phyloP scores from a whole-genome alignment of 225 moss, liverwort and hornwort species.

The Polytrichum formosum region DNA sequence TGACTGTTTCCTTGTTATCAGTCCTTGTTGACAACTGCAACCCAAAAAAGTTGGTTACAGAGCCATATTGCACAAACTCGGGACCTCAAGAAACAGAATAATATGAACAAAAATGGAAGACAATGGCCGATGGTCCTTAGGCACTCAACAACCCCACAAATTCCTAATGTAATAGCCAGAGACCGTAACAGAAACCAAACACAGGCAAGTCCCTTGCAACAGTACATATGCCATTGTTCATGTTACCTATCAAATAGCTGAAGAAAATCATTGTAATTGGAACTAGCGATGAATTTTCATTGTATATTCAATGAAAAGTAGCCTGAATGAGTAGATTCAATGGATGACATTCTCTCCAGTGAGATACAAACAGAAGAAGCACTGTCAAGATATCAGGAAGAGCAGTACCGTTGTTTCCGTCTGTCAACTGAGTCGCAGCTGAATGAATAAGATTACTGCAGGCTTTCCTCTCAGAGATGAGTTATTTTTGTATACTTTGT shows the following conservation, averaged over 20 bases:
- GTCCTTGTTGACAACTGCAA: constrained; percentile 1
- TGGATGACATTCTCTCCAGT: too few relatives aligned
- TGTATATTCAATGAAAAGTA: not conserved
- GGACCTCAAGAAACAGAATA: not conserved
- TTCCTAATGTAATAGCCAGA: not conserved
- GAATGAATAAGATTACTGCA: not conserved
- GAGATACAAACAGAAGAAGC: not conserved
- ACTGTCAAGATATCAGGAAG: not conserved
- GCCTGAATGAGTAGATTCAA: not conserved
- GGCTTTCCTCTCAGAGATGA: not conserved
- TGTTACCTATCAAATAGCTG: not conserved
- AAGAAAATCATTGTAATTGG: not conserved
- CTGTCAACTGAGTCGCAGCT: not conserved
- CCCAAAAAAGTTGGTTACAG: not conserved
- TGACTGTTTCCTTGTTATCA: not conserved
- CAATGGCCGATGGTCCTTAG: not conserved
- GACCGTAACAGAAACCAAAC: too few relatives aligned
- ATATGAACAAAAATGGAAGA: not conserved
- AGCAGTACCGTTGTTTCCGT: not conserved
- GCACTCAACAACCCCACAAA: not conserved
- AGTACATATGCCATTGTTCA: not conserved
- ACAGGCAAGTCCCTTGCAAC: not conserved
- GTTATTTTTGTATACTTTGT: not conserved
- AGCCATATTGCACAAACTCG: not conserved
- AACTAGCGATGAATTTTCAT: not conserved